Percentiles rank a stretch among this genome's conserved stretches.
phyloP scores from a whole-genome alignment of 148 eudicot species.

The Vaccinium macrocarpon region DNA sequence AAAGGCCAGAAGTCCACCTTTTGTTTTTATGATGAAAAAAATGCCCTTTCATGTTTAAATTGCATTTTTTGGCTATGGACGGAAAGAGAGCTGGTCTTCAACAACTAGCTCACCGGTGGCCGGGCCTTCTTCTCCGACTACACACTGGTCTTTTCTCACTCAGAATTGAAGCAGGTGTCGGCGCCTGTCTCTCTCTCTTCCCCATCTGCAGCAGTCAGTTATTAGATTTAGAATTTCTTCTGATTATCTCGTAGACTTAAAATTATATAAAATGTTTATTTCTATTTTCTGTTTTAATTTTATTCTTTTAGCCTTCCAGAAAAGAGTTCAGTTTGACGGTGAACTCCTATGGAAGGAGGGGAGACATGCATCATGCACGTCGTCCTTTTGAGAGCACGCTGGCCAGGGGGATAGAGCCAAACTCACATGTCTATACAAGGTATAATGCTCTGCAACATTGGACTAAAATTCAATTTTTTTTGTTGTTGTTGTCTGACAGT shows the following conservation, averaged over 20 bases:
- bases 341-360: conserved; percentile 87
- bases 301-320: conserved; percentile 75
- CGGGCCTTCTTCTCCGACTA: too few relatives aligned
- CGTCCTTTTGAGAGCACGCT: conserved; percentile 91
- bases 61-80: too few relatives aligned
- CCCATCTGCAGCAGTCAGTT: too few relatives aligned
- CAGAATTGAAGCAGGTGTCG: too few relatives aligned
- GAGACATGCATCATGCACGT: conserved; percentile 96
- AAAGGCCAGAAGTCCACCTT: too few relatives aligned
- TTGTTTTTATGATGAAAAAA: too few relatives aligned
- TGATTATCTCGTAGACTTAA: background rate
- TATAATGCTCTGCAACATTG: conserved; percentile 22
- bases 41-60: too few relatives aligned
- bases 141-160: too few relatives aligned
- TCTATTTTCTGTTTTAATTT: conserved; percentile 11
- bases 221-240: background rate
- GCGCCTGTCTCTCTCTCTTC: too few relatives aligned
- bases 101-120: too few relatives aligned
- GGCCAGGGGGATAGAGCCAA: conserved; percentile 95
- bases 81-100: too few relatives aligned
- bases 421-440: conserved; percentile 83
- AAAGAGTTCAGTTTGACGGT: conserved; percentile 94
- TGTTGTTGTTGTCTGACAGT: background rate
- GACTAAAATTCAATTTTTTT: background rate
- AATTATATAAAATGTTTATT: background rate